Percentiles rank a stretch among this genome's conserved stretches.
Conservation (phyloP, 2,329 filamentous ascomycete species). For the Xylariaceae sp. region DNA sequence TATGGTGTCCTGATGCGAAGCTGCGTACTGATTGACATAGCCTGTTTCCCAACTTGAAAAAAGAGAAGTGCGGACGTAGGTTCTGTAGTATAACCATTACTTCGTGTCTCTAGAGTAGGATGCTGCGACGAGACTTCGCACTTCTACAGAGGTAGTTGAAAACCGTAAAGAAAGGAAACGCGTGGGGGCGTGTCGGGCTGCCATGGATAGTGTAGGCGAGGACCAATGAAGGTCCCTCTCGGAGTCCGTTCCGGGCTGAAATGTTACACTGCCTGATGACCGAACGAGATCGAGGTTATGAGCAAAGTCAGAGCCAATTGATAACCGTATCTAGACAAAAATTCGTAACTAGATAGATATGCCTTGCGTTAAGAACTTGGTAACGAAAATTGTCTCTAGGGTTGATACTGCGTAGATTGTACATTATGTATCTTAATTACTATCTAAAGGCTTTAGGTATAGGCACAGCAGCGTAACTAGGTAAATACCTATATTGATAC, state of each 20-base stretch:
- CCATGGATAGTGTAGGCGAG: not conserved
- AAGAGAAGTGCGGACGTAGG: not conserved
- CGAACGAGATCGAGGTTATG: not conserved
- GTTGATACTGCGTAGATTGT: no score
- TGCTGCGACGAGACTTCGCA: not conserved
- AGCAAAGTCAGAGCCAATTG: not conserved
- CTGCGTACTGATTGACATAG: not conserved
- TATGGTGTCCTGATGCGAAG: not conserved
- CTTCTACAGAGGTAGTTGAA: not conserved
- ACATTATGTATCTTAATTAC: no score
- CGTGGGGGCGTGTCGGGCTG: not conserved
- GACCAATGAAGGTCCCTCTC: not conserved
- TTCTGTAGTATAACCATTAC: no score
- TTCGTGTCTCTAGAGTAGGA: not conserved
- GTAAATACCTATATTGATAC: no score
- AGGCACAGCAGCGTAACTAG: no score
- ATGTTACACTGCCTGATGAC: constrained; percentile 12
- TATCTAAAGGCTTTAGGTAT: no score
- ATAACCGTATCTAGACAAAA: not conserved
- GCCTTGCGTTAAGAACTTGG: no score
- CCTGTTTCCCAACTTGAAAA: not conserved
- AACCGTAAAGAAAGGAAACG: not conserved
- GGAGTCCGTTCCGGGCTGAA: constrained; percentile 15
- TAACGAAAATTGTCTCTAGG: no score
- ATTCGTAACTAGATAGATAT: not conserved